Conservation (phyloP, 2,329 filamentous ascomycete species). For the Phaeosphaeriaceae sp. region DNA sequence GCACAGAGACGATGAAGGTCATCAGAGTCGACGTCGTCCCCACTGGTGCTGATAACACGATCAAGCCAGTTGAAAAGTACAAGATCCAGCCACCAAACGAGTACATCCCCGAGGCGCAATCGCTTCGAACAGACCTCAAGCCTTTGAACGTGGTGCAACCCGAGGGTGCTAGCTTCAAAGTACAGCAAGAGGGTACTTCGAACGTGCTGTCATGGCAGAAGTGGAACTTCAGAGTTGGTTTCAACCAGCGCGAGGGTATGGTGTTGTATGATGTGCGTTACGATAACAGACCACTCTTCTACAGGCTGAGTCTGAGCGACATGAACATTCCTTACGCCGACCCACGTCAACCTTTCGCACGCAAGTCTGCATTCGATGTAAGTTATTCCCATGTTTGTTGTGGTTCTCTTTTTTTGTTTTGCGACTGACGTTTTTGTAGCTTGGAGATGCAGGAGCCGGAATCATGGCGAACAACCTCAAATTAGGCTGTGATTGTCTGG, state of each 20-base stretch:
- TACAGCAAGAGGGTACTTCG: slow-evolving; percentile 60
- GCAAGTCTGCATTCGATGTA: slow-evolving; percentile 54
- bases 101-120: slow-evolving; percentile 69
- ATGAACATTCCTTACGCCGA: slow-evolving; percentile 72
- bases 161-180: slow-evolving; percentile 68
- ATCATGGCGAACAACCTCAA: slow-evolving; percentile 73
- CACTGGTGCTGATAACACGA: slow-evolving; percentile 68
- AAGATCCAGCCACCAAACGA: slow-evolving; percentile 67
- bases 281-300: slow-evolving; percentile 69
- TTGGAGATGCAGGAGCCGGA: slow-evolving; percentile 71
- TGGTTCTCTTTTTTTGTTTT: too few relatives aligned
- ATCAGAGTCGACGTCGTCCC: slow-evolving; percentile 74
- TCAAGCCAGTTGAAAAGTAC: slow-evolving; percentile 63
- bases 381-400: neutral
- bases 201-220: slow-evolving; percentile 71
- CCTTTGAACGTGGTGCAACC: slow-evolving; percentile 70
- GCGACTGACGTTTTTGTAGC: slow-evolving; percentile 63
- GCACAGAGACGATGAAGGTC: slow-evolving; percentile 67
- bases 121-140: slow-evolving; percentile 67
- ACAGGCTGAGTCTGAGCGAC: slow-evolving; percentile 70
- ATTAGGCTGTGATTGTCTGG: slow-evolving; percentile 74
- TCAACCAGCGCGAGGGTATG: slow-evolving; percentile 73
- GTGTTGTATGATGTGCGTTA: slow-evolving; percentile 72
- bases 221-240: slow-evolving; percentile 73
- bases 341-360: slow-evolving; percentile 71